A percentile compares a stretch with the other conserved stretches of the same genome.
Conservation (phyloP, 352 stramenopile species). For the Phytophthora litchii region DNA sequence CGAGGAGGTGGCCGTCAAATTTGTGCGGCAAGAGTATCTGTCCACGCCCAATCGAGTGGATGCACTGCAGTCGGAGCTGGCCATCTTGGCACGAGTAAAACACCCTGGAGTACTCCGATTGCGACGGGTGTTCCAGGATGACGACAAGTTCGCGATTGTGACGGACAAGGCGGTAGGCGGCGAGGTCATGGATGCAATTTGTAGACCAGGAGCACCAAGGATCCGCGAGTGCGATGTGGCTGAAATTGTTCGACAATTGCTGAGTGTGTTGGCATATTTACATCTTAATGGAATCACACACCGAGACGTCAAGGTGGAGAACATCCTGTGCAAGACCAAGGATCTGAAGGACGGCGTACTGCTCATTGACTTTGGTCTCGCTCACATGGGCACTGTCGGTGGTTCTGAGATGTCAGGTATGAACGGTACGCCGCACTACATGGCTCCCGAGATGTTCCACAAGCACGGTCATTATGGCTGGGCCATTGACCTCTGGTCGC, state of each 20-base stretch:
- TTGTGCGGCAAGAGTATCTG: slow-evolving; percentile 72
- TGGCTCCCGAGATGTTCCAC: slow-evolving; percentile 86
- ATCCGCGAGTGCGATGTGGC: slow-evolving; percentile 72
- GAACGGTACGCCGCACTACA: slow-evolving; percentile 86
- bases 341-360: slow-evolving; percentile 56
- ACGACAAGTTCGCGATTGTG: slow-evolving; percentile 71
- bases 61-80: slow-evolving; percentile 67
- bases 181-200: slow-evolving; percentile 70
- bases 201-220: slow-evolving; percentile 14
- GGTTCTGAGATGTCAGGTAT: slow-evolving; percentile 67
- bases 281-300: slow-evolving; percentile 80
- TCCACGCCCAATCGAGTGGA: slow-evolving; percentile 68
- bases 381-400: slow-evolving; percentile 54
- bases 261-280: slow-evolving; percentile 70
- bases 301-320: slow-evolving; percentile 86
- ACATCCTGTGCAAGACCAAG: slow-evolving; percentile 69
- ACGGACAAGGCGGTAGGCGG: slow-evolving; percentile 65
- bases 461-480: slow-evolving; percentile 58
- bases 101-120: slow-evolving; percentile 64
- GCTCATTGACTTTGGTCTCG: slow-evolving; percentile 85
- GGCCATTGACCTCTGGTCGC: slow-evolving; percentile 79
- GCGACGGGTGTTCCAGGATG: slow-evolving; percentile 73
- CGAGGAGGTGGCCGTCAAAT: slow-evolving; percentile 71
- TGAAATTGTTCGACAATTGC: slow-evolving; percentile 65
- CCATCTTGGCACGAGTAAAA: slow-evolving; percentile 60